Evolutionary conservation across 1,139 yeast species (phyloP).

Genomic region (Spathaspora sp.): DNA sequence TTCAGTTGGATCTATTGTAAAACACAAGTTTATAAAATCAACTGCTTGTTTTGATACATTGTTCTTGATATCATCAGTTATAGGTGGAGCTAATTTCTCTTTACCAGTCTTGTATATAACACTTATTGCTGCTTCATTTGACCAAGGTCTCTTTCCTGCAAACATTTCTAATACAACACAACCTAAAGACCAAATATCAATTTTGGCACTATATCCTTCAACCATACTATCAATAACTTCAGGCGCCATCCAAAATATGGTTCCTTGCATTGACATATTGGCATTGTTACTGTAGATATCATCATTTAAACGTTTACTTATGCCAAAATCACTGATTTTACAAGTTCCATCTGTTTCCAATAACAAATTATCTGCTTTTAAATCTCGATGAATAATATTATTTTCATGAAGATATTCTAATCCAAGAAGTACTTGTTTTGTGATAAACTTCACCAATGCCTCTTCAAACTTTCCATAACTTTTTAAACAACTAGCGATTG

Average conservation of each 20-base stretch:
- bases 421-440: slow-evolving; percentile 80
- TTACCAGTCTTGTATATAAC: slow-evolving; percentile 76
- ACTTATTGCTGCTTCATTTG: slow-evolving; percentile 73
- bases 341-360: slow-evolving; percentile 92
- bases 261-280: slow-evolving; percentile 97
- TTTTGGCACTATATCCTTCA: slow-evolving; percentile 95
- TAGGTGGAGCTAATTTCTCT: slow-evolving; percentile 87
- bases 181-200: slow-evolving; percentile 90
- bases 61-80: slow-evolving; percentile 79
- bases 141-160: slow-evolving; percentile 85
- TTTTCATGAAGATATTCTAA: slow-evolving; percentile 79
- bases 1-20: slow-evolving; percentile 73
- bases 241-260: slow-evolving; percentile 99
- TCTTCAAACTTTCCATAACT: slow-evolving; percentile 87
- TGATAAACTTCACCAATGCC: slow-evolving; percentile 65
- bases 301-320: slow-evolving; percentile 83
- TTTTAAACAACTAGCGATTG: slow-evolving; percentile 83
- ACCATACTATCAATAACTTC: slow-evolving; percentile 87
- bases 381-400: slow-evolving; percentile 91
- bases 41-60: slow-evolving; percentile 57
- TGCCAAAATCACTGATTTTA: slow-evolving; percentile 96
- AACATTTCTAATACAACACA: slow-evolving; percentile 96
- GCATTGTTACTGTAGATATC: slow-evolving; percentile 81
- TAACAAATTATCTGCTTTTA: slow-evolving; percentile 91
- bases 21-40: slow-evolving; percentile 73